Conservation (phyloP, 2,329 filamentous ascomycete species). For the Podosphaera aphanis region DNA sequence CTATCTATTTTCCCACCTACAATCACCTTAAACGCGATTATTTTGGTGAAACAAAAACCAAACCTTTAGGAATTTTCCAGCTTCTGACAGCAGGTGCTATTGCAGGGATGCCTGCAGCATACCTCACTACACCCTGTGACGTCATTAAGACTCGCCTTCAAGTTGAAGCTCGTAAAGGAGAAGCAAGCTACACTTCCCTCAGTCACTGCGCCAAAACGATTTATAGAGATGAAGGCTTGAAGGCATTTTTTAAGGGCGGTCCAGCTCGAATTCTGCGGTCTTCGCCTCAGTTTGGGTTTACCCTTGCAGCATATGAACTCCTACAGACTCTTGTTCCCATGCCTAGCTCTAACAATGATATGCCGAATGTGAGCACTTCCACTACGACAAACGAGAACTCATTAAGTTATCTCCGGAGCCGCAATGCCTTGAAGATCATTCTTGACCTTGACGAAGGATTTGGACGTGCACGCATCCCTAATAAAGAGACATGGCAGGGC, state of each 20-base stretch:
- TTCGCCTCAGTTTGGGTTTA: constrained; percentile 95
- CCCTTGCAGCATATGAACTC: constrained; percentile 82
- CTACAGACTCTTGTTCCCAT: constrained; percentile 61
- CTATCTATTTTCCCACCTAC: constrained; percentile 97
- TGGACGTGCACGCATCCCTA: constrained; percentile 24
- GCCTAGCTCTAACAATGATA: constrained; percentile 36
- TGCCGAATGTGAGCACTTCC: constrained; percentile 28
- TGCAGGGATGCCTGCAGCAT: constrained; percentile 73
- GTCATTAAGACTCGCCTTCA: constrained; percentile 98
- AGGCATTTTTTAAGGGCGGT: constrained; percentile 95
- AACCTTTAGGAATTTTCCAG: constrained; percentile 76
- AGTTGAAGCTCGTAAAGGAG: constrained; percentile 90
- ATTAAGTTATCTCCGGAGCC: constrained; percentile 42
- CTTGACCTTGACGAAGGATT: constrained; percentile 87
- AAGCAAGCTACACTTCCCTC: constrained; percentile 66
- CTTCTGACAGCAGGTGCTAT: constrained; percentile 88
- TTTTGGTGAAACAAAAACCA: constrained; percentile 70
- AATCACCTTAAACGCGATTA: constrained; percentile 80
- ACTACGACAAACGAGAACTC: constrained; percentile 16
- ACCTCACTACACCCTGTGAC: constrained; percentile 90
- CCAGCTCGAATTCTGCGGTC: constrained; percentile 86
- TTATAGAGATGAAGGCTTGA: constrained; percentile 75
- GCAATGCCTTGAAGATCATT: constrained; percentile 88
- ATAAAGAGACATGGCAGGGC: constrained; percentile 11
- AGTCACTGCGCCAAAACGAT: constrained; percentile 70